Evolutionary conservation across 148 eudicot species (phyloP), one percentile per base, ranked within the genome.

Genomic region (Rhododendron molle): DNA sequence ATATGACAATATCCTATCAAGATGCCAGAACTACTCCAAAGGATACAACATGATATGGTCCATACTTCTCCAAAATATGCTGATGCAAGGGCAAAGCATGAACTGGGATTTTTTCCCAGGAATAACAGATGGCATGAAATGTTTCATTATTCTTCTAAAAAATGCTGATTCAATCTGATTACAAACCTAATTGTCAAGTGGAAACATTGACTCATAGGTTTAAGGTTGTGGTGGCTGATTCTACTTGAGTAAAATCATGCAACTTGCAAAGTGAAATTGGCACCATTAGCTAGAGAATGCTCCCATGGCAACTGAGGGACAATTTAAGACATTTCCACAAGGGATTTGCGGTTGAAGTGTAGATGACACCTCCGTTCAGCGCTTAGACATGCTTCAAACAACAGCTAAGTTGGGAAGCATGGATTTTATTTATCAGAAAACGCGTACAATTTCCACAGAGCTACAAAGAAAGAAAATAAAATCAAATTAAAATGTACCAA

Each of bases 391-490:
- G 82, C 38, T 30, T 32, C 69, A 34, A 5, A 26, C 40, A 52
- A 80, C 40, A 36, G 38, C 79, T 62, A 58, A 60, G 26, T 79
- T 85, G 83, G 26, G 40, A 62, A 43, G 67, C 83, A 65, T 12
- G 44, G 76, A 3, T 30, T 16, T 49, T 49, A 80, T 80, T 65
- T 30, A 47, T 47, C 67, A 4, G 67, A 67, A 79, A 78, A 28
- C 36, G 32, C 2, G 7, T 23, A 60, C 44, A 79, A 28, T 49
- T 49, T 32, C 50, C 50, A 69, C 46, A 43, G 84, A 69, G 30
- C 84, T 85, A 50, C 71, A 80, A 81, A 85, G 11, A 21, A 80
- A 50, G 62, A 80, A 65, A 43, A 81, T 26, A 3, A 79, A 21
- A 62, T 4, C 3, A 60, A 40, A 58, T 36, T 36, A 85, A 23